Evolutionary conservation across 768 basidiomycete species (phyloP).

Genomic region (Steccherinum ochraceum): DNA sequence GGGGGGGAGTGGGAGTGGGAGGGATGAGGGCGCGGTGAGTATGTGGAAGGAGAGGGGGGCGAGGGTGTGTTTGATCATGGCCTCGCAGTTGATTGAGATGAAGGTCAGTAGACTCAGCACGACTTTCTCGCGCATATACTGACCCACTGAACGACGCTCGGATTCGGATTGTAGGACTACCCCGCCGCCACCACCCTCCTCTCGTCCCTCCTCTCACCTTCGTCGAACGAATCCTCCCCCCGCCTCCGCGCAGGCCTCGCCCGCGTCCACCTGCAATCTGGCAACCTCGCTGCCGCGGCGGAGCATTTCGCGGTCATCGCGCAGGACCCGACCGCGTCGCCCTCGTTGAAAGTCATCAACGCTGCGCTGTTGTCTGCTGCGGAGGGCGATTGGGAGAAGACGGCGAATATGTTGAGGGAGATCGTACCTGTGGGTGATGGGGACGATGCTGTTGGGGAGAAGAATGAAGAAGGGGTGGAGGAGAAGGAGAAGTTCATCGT

Average conservation of each 20-base stretch:
- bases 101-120: slow-evolving; percentile 55
- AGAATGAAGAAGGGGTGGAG: neutral
- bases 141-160: neutral
- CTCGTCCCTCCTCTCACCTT: slow-evolving; percentile 49
- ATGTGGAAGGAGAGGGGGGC: slow-evolving; percentile 86
- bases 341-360: slow-evolving; percentile 47
- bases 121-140: neutral
- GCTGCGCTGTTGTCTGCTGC: slow-evolving; percentile 59
- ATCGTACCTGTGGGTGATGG: too few relatives aligned
- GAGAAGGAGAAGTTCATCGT: slow-evolving; percentile 37
- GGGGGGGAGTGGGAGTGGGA: neutral
- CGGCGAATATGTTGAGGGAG: slow-evolving; percentile 36
- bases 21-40: slow-evolving; percentile 7
- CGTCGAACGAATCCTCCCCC: slow-evolving; percentile 34
- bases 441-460: slow-evolving; percentile 49
- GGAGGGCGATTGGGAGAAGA: slow-evolving; percentile 62
- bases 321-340: slow-evolving; percentile 28
- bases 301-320: slow-evolving; percentile 46
- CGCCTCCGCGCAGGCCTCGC: slow-evolving; percentile 64
- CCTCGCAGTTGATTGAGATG: slow-evolving; percentile 81
- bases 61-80: slow-evolving; percentile 70
- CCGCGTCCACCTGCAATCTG: slow-evolving; percentile 69
- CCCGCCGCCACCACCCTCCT: slow-evolving; percentile 63
- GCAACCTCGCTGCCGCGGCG: slow-evolving; percentile 53
- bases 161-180: slow-evolving; percentile 44